Evolutionary conservation across 768 basidiomycete species (phyloP), one percentile per base, ranked within the genome.

Genomic region (Hygrophoropsis aurantiaca): DNA sequence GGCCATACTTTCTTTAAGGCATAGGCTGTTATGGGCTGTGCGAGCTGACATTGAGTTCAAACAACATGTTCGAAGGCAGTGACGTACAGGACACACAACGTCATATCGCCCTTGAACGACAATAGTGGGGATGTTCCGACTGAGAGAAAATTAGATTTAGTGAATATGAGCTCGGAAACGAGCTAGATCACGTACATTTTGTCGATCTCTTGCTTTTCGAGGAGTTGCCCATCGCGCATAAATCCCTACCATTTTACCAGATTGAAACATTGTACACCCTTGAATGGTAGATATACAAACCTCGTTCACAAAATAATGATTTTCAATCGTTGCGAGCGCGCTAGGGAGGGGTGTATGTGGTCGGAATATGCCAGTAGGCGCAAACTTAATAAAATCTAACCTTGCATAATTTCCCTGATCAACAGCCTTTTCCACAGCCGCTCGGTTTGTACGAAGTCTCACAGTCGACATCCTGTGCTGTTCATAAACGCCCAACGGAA

Each of bases 21-120:
- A 61, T 81, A 87, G 7, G 92, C 91, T 5, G 89, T 90, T 11
- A 83, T 90, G 10, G 86, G 78, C 85, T 88, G 2, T 23, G 50
- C 46, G 51, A 34, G n/a, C 20, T 25, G 20, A 38, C 16, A 39
- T 23, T 10, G 9, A 3, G n/a, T 18, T n/a, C 19, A 19, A 45
- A 15, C n/a, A 3, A 35, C 36, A 27, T 53, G 23, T 2, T 36
- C 19, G 13, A n/a, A 23, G 40, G 35, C 53, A 23, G 11, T 16
- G 30, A 50, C 79, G 30, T 67, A 91, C 85, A 9, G 92, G 89
- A 60, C 93, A 97, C 39, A 97, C 79, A 11, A 89, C 81, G 56
- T 94, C 93, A 58, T 94, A 94, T 66, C 93, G 75, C 32, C 91
- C 90, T 72, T 94, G 91, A 4, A 93, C 78, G 33, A 90, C 78